phyloP scores from a whole-genome alignment of 768 basidiomycete genomes.

The Paxillus rubicundulus region DNA sequence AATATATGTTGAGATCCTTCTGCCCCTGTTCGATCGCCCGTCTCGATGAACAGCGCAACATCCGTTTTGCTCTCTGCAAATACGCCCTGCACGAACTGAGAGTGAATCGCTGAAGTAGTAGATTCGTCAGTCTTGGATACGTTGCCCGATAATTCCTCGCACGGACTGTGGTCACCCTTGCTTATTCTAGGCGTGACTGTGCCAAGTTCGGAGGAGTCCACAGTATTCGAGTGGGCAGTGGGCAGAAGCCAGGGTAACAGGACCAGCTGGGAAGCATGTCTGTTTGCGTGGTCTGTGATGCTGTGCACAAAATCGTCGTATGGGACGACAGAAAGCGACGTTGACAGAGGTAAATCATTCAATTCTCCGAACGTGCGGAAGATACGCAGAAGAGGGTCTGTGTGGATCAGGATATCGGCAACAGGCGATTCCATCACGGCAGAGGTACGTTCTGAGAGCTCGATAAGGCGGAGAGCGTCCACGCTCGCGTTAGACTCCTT shows the following conservation, averaged over 20 bases:
- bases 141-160: slow-evolving; percentile 61
- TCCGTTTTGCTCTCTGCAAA: slow-evolving; percentile 71
- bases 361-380: slow-evolving; percentile 77
- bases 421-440: slow-evolving; percentile 64
- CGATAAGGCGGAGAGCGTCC: slow-evolving; percentile 84
- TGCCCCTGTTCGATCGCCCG: slow-evolving; percentile 35
- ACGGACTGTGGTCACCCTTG: slow-evolving; percentile 50
- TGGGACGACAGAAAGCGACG: slow-evolving; percentile 71
- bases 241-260: slow-evolving; percentile 78
- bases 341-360: slow-evolving; percentile 60
- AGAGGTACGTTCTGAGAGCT: slow-evolving; percentile 66
- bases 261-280: slow-evolving; percentile 66
- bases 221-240: slow-evolving; percentile 7
- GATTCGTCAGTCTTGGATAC: slow-evolving; percentile 36
- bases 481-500: slow-evolving; percentile 39
- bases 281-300: slow-evolving; percentile 65
- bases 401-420: slow-evolving; percentile 65
- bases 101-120: slow-evolving; percentile 54
- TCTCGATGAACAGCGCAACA: slow-evolving; percentile 83
- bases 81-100: slow-evolving; percentile 80
- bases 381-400: slow-evolving; percentile 70
- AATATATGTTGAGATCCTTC: slow-evolving; percentile 62
- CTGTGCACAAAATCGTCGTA: slow-evolving; percentile 69
- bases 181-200: slow-evolving; percentile 9
- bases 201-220: slow-evolving; percentile 2